Evolutionary conservation across 345 rosid species (phyloP).

Genomic region (Populus ilicifolia): DNA sequence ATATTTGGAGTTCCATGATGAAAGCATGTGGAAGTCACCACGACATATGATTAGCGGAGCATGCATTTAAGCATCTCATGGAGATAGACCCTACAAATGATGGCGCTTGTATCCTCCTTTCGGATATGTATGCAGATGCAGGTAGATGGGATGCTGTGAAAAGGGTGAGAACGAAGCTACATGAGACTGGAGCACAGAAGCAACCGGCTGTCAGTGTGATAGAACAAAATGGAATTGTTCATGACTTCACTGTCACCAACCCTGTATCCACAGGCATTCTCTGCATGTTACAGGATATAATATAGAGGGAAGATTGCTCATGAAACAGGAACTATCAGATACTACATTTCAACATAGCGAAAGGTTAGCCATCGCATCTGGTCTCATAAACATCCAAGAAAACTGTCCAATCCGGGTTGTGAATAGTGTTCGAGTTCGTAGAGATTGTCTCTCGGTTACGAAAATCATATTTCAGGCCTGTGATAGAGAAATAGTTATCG

Average conservation of each 20-base stretch:
- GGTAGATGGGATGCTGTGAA: slow-evolving; percentile 23
- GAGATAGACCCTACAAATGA: slow-evolving; percentile 16
- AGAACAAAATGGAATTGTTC: slow-evolving; percentile 24
- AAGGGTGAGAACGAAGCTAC: slow-evolving; percentile 16
- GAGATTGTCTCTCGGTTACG: slow-evolving; percentile 23
- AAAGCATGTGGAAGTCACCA: slow-evolving; percentile 5
- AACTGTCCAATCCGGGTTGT: slow-evolving; percentile 16
- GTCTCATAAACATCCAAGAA: slow-evolving; percentile 16
- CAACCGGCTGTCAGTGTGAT: slow-evolving; percentile 17
- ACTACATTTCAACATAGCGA: slow-evolving; percentile 21
- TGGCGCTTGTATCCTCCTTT: slow-evolving; percentile 20
- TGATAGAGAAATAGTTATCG: slow-evolving; percentile 16
- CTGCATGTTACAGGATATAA: slow-evolving; percentile 18
- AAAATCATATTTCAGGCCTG: slow-evolving; percentile 19
- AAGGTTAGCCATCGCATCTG: slow-evolving; percentile 29
- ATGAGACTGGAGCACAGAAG: slow-evolving; percentile 13
- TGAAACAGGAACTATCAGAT: neutral
- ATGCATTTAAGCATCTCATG: slow-evolving; percentile 20
- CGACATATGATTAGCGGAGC: slow-evolving; percentile 14
- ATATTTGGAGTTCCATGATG: slow-evolving; percentile 12
- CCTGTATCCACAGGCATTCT: slow-evolving; percentile 5
- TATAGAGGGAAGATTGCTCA: slow-evolving; percentile 4
- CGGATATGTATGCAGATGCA: slow-evolving; percentile 19
- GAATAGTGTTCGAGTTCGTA: slow-evolving; percentile 23
- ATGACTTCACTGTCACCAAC: slow-evolving; percentile 9